Evolutionary conservation across 2,329 filamentous ascomycete species (phyloP).

Genomic region (Botryosphaeria dothidea): DNA sequence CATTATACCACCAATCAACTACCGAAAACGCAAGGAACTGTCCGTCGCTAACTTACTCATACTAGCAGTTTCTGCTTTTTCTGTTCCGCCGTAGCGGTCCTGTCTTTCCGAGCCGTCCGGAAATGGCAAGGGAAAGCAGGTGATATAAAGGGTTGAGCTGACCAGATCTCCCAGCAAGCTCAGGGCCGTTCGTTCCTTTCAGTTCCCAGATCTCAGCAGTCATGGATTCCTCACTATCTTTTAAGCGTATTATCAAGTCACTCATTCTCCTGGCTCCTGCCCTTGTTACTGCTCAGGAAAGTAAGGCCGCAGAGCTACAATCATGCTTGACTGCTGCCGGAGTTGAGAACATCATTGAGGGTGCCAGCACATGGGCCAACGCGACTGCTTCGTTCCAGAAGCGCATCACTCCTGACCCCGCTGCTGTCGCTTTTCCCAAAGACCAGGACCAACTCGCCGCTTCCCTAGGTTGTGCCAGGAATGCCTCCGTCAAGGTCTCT

Average conservation of each 20-base stretch:
- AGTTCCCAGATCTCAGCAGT: neutral
- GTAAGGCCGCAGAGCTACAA: constrained; percentile 17
- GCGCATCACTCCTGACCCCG: constrained; percentile 24
- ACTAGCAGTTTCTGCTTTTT: neutral
- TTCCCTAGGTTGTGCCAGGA: constrained; percentile 22
- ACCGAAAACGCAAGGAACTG: neutral
- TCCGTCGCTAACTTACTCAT: neutral
- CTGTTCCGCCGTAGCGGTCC: neutral
- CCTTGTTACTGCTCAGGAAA: neutral
- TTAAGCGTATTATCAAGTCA: constrained; percentile 1
- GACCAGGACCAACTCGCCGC: constrained; percentile 21
- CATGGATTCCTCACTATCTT: constrained; percentile 1
- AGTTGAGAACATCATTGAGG: constrained; percentile 14
- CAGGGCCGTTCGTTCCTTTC: neutral
- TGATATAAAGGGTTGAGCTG: neutral
- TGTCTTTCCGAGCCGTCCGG: neutral
- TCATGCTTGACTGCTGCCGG: constrained; percentile 19
- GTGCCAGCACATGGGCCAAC: constrained; percentile 20
- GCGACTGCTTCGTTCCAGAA: constrained; percentile 22
- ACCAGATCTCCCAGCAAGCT: neutral
- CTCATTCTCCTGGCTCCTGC: constrained; percentile 3
- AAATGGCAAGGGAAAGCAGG: neutral
- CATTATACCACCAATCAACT: constrained; percentile 13
- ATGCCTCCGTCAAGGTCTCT: constrained; percentile 22
- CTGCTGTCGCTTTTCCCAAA: constrained; percentile 20